Base-by-base conservation (phyloP, 2,329 filamentous ascomycete genomes). In the Hypomyces perniciosus region DNA sequence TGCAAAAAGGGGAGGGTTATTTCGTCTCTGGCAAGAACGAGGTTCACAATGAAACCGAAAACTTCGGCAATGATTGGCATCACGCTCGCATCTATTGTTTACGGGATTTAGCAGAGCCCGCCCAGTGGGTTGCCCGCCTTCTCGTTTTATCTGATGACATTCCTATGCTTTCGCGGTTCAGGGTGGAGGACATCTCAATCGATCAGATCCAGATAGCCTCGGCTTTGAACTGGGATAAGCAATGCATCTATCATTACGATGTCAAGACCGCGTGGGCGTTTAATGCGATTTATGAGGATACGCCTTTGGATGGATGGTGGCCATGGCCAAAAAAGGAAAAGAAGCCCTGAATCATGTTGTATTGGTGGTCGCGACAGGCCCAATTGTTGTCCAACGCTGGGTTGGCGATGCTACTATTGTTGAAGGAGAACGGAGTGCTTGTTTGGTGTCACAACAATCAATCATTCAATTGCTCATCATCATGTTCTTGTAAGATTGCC, bases 301-400 rank as follows among this genome's bases (percentile, higher is more conserved):
- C 44, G 39, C 47, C 47, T 9, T 9, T 49, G 40, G 10, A 37
- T 12, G 30, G 39, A 6, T 44, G 47, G 47, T 49, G 47, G 47
- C 47, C 47, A 12, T 43, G 47, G 33, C 44, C 44, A 7, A 46
- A 46, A 30, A 29, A 38, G 35, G 35, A 38, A 6, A n/a, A 8
- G 9, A 4, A 29, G 3, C 20, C 20, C 20, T 20, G 20, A 20
- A 20, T 20, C 20, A 20, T 20, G 3, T 20, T 20, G 20, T 20
- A 20, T 20, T 20, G 20, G 20, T 20, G 20, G 20, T 20, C 20
- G 20, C 2, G 20, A 20, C 20, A 3, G 20, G 20, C 3, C 20
- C 20, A 20, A 20, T 20, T 20, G 20, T 20, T 20, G 20, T 20
- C 3, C 20, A 20, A 20, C 20, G 20, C 20, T 20, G 20, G 20